Evolutionary conservation across 2,329 filamentous ascomycete genomes (phyloP).

Genomic region (Fusarium camptoceras): DNA sequence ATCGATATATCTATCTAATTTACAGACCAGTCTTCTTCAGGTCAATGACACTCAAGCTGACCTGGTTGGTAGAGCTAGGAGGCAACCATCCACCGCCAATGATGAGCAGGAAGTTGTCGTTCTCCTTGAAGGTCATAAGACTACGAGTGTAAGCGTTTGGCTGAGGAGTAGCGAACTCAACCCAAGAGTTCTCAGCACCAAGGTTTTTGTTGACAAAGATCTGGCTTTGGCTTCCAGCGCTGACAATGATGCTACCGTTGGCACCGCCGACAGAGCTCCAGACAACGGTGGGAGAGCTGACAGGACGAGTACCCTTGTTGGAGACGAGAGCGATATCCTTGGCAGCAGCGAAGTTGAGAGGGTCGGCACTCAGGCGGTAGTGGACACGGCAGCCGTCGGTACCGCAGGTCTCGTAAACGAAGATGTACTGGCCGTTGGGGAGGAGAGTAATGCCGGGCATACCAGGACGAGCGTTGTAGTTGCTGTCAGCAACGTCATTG

Average conservation of each 20-base stretch:
- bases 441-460: constrained; percentile 73
- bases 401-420: constrained; percentile 72
- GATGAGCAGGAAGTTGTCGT: constrained; percentile 54
- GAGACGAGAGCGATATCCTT: constrained; percentile 50
- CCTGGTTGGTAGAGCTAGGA: constrained; percentile 59
- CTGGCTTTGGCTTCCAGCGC: constrained; percentile 52
- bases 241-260: constrained; percentile 60
- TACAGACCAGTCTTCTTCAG: constrained; percentile 30
- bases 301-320: constrained; percentile 51
- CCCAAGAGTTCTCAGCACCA: constrained; percentile 54
- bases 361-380: constrained; percentile 57
- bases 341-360: constrained; percentile 51
- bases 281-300: constrained; percentile 57
- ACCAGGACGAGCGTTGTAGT: constrained; percentile 72
- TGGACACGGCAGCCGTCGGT: constrained; percentile 56
- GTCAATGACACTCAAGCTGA: constrained; percentile 53
- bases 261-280: constrained; percentile 57
- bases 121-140: constrained; percentile 52
- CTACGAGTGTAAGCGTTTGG: constrained; percentile 53
- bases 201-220: constrained; percentile 58
- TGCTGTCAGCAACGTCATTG: constrained; percentile 67
- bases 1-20: background rate
- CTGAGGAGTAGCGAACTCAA: constrained; percentile 50
- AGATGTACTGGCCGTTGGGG: constrained; percentile 65
- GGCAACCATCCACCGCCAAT: constrained; percentile 59